Percentiles rank a stretch among this genome's conserved stretches.
These are phyloP conservation scores for Salvia splendens DNA, from an alignment of 257 asterid genomes.

Conservation along the genomic window DNA sequence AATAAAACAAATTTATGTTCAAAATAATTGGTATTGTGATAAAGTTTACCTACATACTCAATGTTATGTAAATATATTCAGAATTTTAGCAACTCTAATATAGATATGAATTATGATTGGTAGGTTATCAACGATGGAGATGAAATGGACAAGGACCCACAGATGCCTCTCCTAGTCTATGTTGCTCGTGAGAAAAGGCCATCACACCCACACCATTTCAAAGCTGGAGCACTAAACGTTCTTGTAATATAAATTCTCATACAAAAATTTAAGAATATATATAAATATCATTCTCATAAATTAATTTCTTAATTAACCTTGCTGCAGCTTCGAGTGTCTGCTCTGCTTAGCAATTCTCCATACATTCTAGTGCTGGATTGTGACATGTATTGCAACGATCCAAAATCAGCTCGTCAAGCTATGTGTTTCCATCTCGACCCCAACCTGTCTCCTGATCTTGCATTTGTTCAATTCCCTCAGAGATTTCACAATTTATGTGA, in stretches of 20 bases:
- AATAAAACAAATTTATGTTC: no score
- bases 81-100: not conserved
- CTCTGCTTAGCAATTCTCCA: constrained; percentile 64
- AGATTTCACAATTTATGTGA: constrained; percentile 49
- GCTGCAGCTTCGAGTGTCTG: constrained; percentile 74
- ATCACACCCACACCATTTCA: constrained; percentile 65
- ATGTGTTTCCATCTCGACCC: constrained; percentile 60
- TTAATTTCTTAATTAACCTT: no score
- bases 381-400: constrained; percentile 60
- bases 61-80: not conserved
- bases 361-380: constrained; percentile 54
- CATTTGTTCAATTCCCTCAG: constrained; percentile 75
- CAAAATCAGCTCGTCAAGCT: constrained; percentile 52
- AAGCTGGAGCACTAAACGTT: constrained; percentile 76
- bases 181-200: constrained; percentile 69
- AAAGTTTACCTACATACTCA: no score
- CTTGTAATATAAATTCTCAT: constrained; percentile 41
- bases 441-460: constrained; percentile 39
- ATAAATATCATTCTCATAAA: no score
- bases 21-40: no score
- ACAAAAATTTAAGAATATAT: not conserved
- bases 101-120: not conserved
- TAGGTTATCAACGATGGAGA: constrained; percentile 48
- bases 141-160: not conserved
- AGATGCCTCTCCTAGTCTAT: constrained; percentile 58